Evolutionary conservation across 2,329 filamentous ascomycete species (phyloP).

Genomic region (Elsinoe australis): DNA sequence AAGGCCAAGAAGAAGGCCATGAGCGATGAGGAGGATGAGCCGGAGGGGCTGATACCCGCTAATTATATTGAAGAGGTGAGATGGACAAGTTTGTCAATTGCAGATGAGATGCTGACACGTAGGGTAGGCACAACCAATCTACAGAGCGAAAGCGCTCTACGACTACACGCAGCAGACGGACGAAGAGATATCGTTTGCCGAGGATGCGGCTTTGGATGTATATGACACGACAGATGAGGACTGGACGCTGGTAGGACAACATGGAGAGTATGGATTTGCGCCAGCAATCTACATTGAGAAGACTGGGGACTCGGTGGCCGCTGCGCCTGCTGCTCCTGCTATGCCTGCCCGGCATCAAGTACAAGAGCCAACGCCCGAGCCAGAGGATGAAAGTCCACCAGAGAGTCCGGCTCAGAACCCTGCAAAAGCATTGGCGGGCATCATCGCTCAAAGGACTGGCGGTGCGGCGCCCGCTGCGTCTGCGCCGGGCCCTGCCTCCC

Average conservation of each 20-base stretch:
- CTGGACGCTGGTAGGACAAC: conserved; percentile 85
- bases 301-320: conserved; percentile 44
- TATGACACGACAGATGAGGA: conserved; percentile 90
- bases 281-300: conserved; percentile 93
- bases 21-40: conserved; percentile 80
- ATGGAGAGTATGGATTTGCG: conserved; percentile 85
- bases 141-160: conserved; percentile 84
- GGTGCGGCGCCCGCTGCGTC: conserved; percentile 26
- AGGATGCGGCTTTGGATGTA: conserved; percentile 74
- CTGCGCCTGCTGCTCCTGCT: conserved; percentile 30
- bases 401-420: conserved; percentile 36
- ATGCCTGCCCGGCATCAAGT: conserved; percentile 34
- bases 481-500: conserved; percentile 37
- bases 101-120: conserved; percentile 7
- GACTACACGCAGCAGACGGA: conserved; percentile 97
- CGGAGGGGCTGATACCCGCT: conserved; percentile 79
- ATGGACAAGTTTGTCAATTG: conserved; percentile 15
- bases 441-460: conserved; percentile 44
- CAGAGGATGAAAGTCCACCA: conserved; percentile 35
- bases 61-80: conserved; percentile 93
- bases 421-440: conserved; percentile 52
- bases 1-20: conserved; percentile 81
- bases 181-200: conserved; percentile 91
- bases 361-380: conserved; percentile 29
- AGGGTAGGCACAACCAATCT: conserved; percentile 54